Evolutionary conservation across 768 basidiomycete genomes (phyloP).

Genomic region (Kwoniella pini): DNA sequence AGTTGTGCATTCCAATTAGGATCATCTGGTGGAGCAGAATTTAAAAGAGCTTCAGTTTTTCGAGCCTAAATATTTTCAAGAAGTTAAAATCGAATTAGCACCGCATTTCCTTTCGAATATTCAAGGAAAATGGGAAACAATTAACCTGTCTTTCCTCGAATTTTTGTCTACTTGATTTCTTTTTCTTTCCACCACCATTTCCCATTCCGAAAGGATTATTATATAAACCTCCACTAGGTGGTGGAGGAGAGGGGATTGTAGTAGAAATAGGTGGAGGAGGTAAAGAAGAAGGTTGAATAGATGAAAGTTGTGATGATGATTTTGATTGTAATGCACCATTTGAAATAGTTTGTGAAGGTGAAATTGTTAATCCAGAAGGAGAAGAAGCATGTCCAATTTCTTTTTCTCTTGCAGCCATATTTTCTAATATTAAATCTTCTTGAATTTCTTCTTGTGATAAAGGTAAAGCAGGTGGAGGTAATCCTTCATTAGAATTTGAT

Average conservation of each 20-base stretch:
- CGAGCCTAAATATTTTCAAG: slow-evolving; percentile 44
- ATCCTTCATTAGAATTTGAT: not conserved
- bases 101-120: too few species aligned
- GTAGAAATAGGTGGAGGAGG: too few species aligned
- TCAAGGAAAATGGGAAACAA: too few species aligned
- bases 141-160: slow-evolving; percentile 54
- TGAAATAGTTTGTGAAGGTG: not conserved
- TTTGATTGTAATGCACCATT: too few species aligned
- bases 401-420: slow-evolving; percentile 24
- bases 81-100: too few species aligned
- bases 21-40: slow-evolving; percentile 48
- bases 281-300: not conserved
- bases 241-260: not conserved
- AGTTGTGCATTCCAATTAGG: slow-evolving; percentile 48
- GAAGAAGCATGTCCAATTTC: slow-evolving; percentile 24
- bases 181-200: slow-evolving; percentile 37
- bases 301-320: not conserved
- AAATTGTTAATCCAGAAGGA: not conserved
- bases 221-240: slow-evolving; percentile 24
- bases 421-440: slow-evolving; percentile 22
- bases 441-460: slow-evolving; percentile 11
- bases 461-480: slow-evolving; percentile 8
- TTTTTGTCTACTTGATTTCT: slow-evolving; percentile 53
- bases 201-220: slow-evolving; percentile 16
- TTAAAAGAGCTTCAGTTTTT: slow-evolving; percentile 49